These are phyloP conservation scores for Cairneyella variabilis DNA, from an alignment of 495 filamentous ascomycete genomes.

Conservation along the genomic window DNA sequence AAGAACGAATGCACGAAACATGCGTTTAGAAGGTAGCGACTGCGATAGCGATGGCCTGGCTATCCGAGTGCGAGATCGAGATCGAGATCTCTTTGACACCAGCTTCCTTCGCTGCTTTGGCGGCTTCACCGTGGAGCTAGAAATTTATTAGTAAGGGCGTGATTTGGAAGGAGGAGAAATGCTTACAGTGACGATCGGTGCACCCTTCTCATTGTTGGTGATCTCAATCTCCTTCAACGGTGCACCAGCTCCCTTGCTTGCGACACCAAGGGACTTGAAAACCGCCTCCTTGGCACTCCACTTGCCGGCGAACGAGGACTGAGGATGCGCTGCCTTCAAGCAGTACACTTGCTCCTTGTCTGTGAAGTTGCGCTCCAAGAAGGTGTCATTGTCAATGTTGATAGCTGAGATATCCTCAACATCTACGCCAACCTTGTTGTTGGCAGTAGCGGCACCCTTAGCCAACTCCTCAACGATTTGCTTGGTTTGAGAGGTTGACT, in stretches of 20 bases:
- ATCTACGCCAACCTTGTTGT: constrained; percentile 88
- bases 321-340: constrained; percentile 67
- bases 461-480: constrained; percentile 77
- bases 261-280: constrained; percentile 94
- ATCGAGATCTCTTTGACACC: constrained; percentile 85
- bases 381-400: constrained; percentile 89
- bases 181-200: constrained; percentile 80
- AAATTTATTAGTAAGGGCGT: constrained; percentile 12
- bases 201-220: constrained; percentile 70
- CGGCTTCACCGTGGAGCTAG: constrained; percentile 81
- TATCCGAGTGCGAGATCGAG: constrained; percentile 91
- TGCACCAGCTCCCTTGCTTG: constrained; percentile 81
- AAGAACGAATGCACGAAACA: not conserved
- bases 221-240: constrained; percentile 95
- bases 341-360: constrained; percentile 78
- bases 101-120: constrained; percentile 72
- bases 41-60: constrained; percentile 89
- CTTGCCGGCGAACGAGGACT: constrained; percentile 83
- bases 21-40: constrained; percentile 62
- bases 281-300: constrained; percentile 99
- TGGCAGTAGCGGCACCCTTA: constrained; percentile 59
- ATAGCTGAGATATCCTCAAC: constrained; percentile 81
- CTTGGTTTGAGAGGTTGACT: constrained; percentile 57
- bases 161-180: not conserved
- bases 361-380: constrained; percentile 94